Base-by-base conservation (phyloP, 331 rosid species). In the Prunus yedoensis region DNA sequence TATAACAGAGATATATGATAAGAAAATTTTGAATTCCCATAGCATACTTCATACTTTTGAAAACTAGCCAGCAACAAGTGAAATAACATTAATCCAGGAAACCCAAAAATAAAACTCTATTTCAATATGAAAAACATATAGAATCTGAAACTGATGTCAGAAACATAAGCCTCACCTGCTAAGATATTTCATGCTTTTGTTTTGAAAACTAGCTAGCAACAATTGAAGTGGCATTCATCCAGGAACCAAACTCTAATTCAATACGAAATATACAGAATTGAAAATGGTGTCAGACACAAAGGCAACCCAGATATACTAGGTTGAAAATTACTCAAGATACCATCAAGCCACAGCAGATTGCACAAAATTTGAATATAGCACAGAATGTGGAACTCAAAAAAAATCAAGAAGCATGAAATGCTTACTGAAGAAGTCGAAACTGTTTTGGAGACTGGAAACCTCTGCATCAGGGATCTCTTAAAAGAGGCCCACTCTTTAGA, bases 401-500 rank as follows among this genome's bases (percentile, higher is more conserved):
- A 8, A 76, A 43, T 11, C 83, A 41, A 51, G 64, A 84, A 21
- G 50, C 38, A n/a, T 66, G 62, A 78, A 41, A 38, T 72, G 66
- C 96, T 86, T 88, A 94, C 99, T 16, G 89, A 87, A 78, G 93
- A 82, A 82, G 90, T 46, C 17, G 90, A 88, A 74, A 94, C 84
- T 86, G 86, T 85, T 80, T 94, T 90, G 69, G 96, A 83, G 78
- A 84, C 90, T 38, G 97, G 93, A 85, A 94, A 94, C 74, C 87
- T 83, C 86, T 94, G 97, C 88, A 84, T 91, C 60, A 88, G 85
- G 77, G 91, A 79, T 81, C 92, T 94, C 82, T 87, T 84, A 81
- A 90, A 90, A 76, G 96, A 81, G 78, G 82, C 80, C 99, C 97
- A 94, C 64, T 92, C 99, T 87, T 87, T 91, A 12, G 70, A 74